phyloP scores from a whole-genome alignment of 2,329 filamentous ascomycete genomes.

The Myriosclerotinia curreyana region DNA sequence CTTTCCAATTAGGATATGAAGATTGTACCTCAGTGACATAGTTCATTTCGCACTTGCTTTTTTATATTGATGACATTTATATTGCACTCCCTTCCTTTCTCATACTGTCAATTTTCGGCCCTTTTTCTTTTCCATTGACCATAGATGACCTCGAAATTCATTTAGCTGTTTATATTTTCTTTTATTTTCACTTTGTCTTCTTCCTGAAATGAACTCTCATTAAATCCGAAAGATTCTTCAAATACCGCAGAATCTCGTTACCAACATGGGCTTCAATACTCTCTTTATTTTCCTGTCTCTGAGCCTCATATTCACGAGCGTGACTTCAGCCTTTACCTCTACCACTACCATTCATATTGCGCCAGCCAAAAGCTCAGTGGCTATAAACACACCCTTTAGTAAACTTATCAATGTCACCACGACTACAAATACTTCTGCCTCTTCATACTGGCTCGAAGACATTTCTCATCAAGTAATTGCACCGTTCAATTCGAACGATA shows the following conservation, averaged over 20 bases:
- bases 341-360: neutral
- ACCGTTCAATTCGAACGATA: constrained; percentile 21
- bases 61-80: constrained; percentile 1
- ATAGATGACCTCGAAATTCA: neutral
- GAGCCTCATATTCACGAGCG: neutral
- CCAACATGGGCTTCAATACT: neutral
- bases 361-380: neutral
- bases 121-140: neutral
- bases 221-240: neutral
- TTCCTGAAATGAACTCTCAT: constrained; percentile 6
- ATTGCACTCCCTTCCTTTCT: neutral
- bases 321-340: neutral
- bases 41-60: constrained; percentile 5
- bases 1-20: neutral
- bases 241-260: neutral
- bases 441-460: constrained; percentile 29
- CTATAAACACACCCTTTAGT: neutral
- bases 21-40: neutral
- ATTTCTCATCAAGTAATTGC: constrained; percentile 29
- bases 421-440: neutral
- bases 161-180: neutral
- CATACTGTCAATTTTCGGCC: neutral
- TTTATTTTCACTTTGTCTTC: neutral
- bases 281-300: constrained; percentile 4
- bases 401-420: neutral